Percentiles rank a stretch among this genome's conserved stretches.
Conservation (phyloP, 1,139 yeast species). For the Yamadazyma atmosphaerica region DNA sequence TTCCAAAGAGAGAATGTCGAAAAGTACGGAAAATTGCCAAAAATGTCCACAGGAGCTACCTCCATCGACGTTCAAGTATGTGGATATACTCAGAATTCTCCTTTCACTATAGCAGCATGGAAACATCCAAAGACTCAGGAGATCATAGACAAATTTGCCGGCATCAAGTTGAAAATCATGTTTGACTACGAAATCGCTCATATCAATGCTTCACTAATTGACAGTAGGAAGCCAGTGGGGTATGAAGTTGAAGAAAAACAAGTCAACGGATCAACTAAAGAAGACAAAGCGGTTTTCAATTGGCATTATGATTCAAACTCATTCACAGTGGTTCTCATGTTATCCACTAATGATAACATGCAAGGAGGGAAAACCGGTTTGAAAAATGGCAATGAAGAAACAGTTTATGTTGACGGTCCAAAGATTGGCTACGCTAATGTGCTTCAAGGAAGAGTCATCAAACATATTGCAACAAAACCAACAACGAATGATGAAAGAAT, state of each 20-base stretch:
- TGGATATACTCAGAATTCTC: constrained; percentile 26
- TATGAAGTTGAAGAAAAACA: constrained; percentile 1
- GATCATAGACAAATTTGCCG: constrained; percentile 24
- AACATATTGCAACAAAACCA: constrained; percentile 35
- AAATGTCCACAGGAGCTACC: constrained; percentile 24
- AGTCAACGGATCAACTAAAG: constrained; percentile 12
- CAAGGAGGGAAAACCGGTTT: constrained; percentile 37
- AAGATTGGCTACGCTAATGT: constrained; percentile 33
- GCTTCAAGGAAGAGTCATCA: constrained; percentile 34
- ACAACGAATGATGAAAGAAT: constrained; percentile 33
- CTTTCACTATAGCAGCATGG: constrained; percentile 26
- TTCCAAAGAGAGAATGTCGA: constrained; percentile 23
- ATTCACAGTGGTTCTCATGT: constrained; percentile 31
- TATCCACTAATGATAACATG: constrained; percentile 27
- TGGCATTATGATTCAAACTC: constrained; percentile 35
- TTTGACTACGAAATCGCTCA: constrained; percentile 31
- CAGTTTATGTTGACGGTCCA: constrained; percentile 31
- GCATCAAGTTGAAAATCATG: constrained; percentile 22
- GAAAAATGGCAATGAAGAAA: constrained; percentile 27
- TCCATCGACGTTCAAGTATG: constrained; percentile 31
- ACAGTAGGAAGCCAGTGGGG: constrained; percentile 17
- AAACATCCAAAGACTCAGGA: constrained; percentile 19
- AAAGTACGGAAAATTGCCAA: constrained; percentile 27
- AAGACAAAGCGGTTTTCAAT: constrained; percentile 18
- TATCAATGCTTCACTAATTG: constrained; percentile 30